Evolutionary conservation across 208 protist species (phyloP).

Genomic region (Chromosphaera perkinsii): DNA sequence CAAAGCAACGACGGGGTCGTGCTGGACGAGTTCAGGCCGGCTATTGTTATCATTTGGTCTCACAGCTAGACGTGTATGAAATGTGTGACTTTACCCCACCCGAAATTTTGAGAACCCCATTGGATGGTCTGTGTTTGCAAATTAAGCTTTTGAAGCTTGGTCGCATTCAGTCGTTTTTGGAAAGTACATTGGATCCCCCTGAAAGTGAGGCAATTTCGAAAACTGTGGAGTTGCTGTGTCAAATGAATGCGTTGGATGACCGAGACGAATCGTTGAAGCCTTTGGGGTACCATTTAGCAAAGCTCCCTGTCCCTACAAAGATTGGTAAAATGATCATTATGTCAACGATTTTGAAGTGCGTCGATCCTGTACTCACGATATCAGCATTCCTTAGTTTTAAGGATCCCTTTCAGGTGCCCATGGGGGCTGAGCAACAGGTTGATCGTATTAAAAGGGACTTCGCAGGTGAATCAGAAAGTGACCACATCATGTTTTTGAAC

Average conservation of each 20-base stretch:
- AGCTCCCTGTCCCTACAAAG: neutral
- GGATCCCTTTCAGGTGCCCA: too few species aligned
- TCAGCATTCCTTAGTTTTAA: neutral
- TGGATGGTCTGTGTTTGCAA: conserved; percentile 86
- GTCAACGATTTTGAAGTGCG: neutral
- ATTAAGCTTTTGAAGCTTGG: conserved; percentile 58
- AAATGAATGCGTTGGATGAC: conserved; percentile 7
- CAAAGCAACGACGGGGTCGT: conserved; percentile 81
- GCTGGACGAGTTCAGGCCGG: conserved; percentile 88
- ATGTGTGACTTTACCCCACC: conserved; percentile 79
- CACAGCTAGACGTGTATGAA: conserved; percentile 35
- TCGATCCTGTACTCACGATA: conserved; percentile 10
- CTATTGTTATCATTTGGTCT: conserved; percentile 87
- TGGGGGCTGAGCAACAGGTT: too few species aligned
- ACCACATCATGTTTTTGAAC: too few species aligned
- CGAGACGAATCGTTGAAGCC: neutral
- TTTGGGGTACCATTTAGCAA: neutral
- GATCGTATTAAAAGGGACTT: too few species aligned
- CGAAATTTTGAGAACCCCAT: conserved; percentile 86
- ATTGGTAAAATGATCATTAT: conserved; percentile 5
- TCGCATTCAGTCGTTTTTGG: neutral
- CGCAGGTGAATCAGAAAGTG: too few species aligned
- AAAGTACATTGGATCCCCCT: conserved; percentile 7
- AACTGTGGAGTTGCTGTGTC: neutral
- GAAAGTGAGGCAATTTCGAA: neutral